Percentiles rank a stretch among this genome's conserved stretches.
Evolutionary conservation across 257 asterid species (phyloP).

Genomic region (Oldenlandia corymbosa): DNA sequence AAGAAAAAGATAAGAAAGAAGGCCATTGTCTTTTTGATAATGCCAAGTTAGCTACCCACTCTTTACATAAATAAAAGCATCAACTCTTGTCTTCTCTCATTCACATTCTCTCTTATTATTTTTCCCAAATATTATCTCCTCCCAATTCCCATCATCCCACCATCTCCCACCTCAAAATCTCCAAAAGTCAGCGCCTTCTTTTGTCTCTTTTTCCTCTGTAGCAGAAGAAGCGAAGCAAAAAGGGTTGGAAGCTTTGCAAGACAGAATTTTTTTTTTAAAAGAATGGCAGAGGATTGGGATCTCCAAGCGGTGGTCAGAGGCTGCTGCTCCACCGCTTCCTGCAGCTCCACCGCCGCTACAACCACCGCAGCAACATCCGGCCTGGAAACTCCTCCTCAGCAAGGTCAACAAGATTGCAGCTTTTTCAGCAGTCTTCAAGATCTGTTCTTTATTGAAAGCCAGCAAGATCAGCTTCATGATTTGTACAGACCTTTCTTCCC

Average conservation of each 20-base stretch:
- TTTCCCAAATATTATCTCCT: slow-evolving; percentile 1
- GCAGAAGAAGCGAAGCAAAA: neutral
- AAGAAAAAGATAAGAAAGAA: slow-evolving; percentile 12
- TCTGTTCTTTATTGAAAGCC: slow-evolving; percentile 32
- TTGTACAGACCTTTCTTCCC: slow-evolving; percentile 57
- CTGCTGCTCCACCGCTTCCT: slow-evolving; percentile 50
- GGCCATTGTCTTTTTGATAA: slow-evolving; percentile 12
- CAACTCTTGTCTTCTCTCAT: neutral
- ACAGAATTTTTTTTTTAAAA: no score
- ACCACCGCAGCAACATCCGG: neutral
- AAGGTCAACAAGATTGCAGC: slow-evolving; percentile 34
- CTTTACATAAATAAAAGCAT: neutral
- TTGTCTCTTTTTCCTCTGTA: slow-evolving; percentile 24
- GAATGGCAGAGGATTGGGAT: slow-evolving; percentile 92
- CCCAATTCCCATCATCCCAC: slow-evolving; percentile 6
- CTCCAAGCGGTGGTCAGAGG: slow-evolving; percentile 93
- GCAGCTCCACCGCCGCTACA: slow-evolving; percentile 23
- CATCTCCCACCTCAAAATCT: slow-evolving; percentile 2
- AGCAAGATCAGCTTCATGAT: slow-evolving; percentile 46
- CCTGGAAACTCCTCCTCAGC: slow-evolving; percentile 23
- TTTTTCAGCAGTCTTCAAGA: slow-evolving; percentile 32
- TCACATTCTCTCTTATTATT: slow-evolving; percentile 14
- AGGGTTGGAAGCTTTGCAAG: neutral
- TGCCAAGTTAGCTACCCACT: slow-evolving; percentile 18
- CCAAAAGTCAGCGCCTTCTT: slow-evolving; percentile 71